Conservation (phyloP, 2,329 filamentous ascomycete genomes). For the Cladosporium austrohemisphaericum region DNA sequence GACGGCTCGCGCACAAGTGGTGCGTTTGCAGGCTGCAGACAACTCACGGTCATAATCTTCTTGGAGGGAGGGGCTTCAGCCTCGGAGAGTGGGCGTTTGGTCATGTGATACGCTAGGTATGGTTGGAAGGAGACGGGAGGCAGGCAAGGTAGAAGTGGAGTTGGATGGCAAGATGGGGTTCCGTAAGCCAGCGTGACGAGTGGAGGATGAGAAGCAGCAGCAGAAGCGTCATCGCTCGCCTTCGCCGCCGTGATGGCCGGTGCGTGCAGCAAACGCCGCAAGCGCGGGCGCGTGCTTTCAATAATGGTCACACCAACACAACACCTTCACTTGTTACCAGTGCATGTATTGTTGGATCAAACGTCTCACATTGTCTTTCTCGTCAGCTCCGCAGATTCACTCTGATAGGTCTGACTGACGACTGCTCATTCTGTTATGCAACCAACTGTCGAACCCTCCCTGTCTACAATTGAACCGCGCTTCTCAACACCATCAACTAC, state of each 20-base stretch:
- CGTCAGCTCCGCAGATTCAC: no score
- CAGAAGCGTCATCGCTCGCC: no score
- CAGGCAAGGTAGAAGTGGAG: background rate
- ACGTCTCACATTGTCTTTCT: no score
- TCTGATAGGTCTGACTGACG: no score
- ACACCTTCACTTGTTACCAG: background rate
- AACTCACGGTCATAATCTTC: constrained; percentile 51
- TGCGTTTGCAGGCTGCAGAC: background rate
- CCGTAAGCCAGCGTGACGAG: background rate
- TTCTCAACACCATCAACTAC: constrained; percentile 13
- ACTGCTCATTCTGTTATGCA: no score
- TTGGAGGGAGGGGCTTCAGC: constrained; percentile 43
- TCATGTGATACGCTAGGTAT: constrained; percentile 14
- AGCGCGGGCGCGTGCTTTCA: background rate
- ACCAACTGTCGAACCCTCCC: no score
- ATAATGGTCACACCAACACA: background rate
- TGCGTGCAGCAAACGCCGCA: background rate
- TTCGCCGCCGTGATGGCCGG: no score
- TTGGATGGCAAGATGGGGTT: background rate
- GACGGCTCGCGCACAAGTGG: no score
- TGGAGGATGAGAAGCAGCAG: constrained; percentile 2
- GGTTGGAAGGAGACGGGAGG: background rate
- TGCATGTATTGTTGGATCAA: background rate
- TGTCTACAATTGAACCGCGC: no score
- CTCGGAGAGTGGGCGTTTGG: constrained; percentile 24